Base-by-base conservation (phyloP, 257 asterid genomes). In the Misopates orontium region DNA sequence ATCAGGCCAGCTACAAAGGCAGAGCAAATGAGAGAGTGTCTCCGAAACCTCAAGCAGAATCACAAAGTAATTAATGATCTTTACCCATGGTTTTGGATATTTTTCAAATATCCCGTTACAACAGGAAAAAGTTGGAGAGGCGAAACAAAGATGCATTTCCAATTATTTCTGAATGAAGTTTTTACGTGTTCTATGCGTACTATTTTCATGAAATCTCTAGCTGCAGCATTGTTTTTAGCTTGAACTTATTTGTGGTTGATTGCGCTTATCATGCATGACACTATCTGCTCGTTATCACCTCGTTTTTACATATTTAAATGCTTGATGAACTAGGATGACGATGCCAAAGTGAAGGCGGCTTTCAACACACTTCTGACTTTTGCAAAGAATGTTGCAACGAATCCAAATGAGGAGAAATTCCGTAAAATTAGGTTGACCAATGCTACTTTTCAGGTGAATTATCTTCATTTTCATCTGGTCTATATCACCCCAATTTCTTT, bases 11-110 rank as follows among this genome's bases (percentile, higher is more conserved):
- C 96, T 71, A 88, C 99, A 54, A 90, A 94, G 81, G 78, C 89
- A 51, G 97, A 90, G 76, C 90, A 77, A 72, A 90, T 94, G 96
- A 88, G 99, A 73, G 97, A 94, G 85, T 94, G 99, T 80, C 75
- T 94, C 31, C 80, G 96, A 69, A 77, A 83, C 45, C 88, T 94
- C 45, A 90, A 94, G 75, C 99, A 90, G 73, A 85, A 56, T 63
- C 90, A 90, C 80, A 88, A 82, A 95, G 99, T 94, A 78, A 68
- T 70, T 22, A 40, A 59, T 66, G 19, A 48, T n/a, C n/a, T 56
- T 72, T 71, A n/a, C 40, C 40, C 22, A 55, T 68, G 60, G 36
- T 23, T 64, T n/a, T 39, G 52, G 53, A 36, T 59, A 28, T 18
- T n/a, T 40, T 70, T 24, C 53, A 1, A 51, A 52, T 16, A 19